phyloP scores from a whole-genome alignment of 2,329 filamentous ascomycete genomes.

The Botrytis aclada region DNA sequence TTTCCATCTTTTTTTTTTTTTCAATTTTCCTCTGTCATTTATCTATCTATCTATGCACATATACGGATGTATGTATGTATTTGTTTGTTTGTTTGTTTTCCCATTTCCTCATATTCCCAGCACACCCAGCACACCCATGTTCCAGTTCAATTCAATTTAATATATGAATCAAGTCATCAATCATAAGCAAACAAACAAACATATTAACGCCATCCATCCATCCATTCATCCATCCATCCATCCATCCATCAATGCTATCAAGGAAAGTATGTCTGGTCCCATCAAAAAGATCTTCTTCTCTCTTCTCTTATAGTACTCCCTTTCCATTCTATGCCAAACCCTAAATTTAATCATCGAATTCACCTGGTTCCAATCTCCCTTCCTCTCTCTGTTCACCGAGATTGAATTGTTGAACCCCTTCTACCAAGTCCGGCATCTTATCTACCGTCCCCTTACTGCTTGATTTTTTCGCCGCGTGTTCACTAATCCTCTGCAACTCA shows the following conservation, averaged over 20 bases:
- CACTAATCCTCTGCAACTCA: constrained; percentile 56
- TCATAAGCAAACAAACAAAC: background rate
- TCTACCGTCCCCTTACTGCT: constrained; percentile 24
- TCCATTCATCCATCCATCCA: background rate
- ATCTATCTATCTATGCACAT: background rate
- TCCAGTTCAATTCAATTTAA: background rate
- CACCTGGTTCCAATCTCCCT: constrained; percentile 18
- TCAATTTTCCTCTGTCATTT: too few relatives aligned
- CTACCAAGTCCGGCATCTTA: constrained; percentile 24
- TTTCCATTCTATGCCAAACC: background rate
- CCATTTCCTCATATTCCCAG: background rate
- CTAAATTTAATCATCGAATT: constrained; percentile 18
- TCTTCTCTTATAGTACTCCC: background rate
- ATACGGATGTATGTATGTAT: background rate
- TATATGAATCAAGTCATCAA: background rate
- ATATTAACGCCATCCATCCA: background rate
- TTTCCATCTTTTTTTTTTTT: background rate
- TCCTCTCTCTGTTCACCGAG: constrained; percentile 20
- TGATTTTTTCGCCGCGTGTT: constrained; percentile 36
- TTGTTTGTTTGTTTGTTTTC: too few relatives aligned
- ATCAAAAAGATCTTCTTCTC: background rate
- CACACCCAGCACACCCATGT: background rate
- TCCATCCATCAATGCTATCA: background rate
- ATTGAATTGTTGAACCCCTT: constrained; percentile 24
- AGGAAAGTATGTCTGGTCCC: background rate